Base-by-base conservation (phyloP, 805 yeast species). In the Suhomyces sp. region DNA sequence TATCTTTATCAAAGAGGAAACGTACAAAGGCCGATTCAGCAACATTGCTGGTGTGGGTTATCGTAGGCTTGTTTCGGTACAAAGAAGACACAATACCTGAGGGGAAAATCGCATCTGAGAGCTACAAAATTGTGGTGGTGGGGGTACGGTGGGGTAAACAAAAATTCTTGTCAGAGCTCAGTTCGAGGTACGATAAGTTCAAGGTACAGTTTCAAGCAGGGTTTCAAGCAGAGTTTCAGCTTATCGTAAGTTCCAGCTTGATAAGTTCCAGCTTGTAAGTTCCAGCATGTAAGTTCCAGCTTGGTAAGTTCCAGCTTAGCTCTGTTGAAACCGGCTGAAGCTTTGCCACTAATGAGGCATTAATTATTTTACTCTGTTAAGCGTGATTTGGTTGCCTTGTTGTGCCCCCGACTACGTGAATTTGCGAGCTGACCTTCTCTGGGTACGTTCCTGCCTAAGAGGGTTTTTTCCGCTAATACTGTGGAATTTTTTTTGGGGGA, bases 41-140 rank as follows among this genome's bases (percentile, higher is more conserved):
- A 26, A 9, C n/a, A 44, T 44, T 44, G 47, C 47, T 44, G 26
- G 36, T 44, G 36, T 15, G 47, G 46, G 22, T 13, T 36, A 36
- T 17, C n/a, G 13, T 38, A 38, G 24, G 22, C 42, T 38, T 19
- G n/a, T 17, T 38, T 12, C 8, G 24, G 12, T 17, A 38, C 42
- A 38, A 38, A 38, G 24, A 38, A 38, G 36, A 33, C 36, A 19
- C 42, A 19, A 38, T 5, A 19, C 42, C 6, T 36, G 42, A 38
- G 42, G 42, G 42, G 42, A 38, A 15, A 17, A 38, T 38, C n/a
- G 33, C 33, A 29, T 29, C 5, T 12, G n/a, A 29, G n/a, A 6
- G 6, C 33, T 29, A 33, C 9, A 33, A 27, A 38, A 38, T 38
- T 38, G 42, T 17, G 42, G 42, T 15, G 42, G 42, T 9, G 22